Evolutionary conservation across 2,329 filamentous ascomycete species (phyloP).

Genomic region (Clonostachys sp.): DNA sequence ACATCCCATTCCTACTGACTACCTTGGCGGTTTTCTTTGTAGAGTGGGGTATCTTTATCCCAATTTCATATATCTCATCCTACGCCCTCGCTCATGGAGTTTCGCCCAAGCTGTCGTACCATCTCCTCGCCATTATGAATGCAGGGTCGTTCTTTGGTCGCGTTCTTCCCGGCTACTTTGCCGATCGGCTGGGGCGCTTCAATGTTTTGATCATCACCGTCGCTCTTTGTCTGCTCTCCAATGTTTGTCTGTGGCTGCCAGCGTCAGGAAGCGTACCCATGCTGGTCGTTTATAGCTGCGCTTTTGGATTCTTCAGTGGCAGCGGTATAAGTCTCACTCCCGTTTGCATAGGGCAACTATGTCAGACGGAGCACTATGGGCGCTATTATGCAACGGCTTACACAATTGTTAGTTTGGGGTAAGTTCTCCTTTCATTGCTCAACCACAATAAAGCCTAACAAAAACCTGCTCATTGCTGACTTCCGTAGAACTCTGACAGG

Average conservation of each 20-base stretch:
- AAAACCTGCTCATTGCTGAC: not conserved
- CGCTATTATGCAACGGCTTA: not conserved
- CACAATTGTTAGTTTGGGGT: not conserved
- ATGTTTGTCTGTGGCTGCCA: too few species aligned
- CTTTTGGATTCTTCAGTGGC: not conserved
- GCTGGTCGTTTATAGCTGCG: too few species aligned
- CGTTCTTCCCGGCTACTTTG: slow-evolving; percentile 53
- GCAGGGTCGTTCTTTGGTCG: slow-evolving; percentile 55
- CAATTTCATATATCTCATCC: slow-evolving; percentile 55
- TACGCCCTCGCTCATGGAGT: slow-evolving; percentile 54
- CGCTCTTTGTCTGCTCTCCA: slow-evolving; percentile 5
- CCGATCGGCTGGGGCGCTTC: slow-evolving; percentile 51
- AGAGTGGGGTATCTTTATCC: slow-evolving; percentile 39
- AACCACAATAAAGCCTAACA: not conserved
- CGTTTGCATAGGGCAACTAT: not conserved
- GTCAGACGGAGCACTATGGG: not conserved
- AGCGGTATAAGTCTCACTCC: not conserved
- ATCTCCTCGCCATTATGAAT: slow-evolving; percentile 65
- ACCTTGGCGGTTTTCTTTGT: too few species aligned
- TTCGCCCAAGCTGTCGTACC: slow-evolving; percentile 53
- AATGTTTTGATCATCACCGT: slow-evolving; percentile 33
- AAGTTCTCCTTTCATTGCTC: not conserved
- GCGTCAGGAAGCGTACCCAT: too few species aligned
- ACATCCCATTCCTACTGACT: too few species aligned
- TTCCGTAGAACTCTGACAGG: not conserved